Conservation (phyloP, 352 stramenopile genomes). For the Peronosclerospora sorghi region DNA sequence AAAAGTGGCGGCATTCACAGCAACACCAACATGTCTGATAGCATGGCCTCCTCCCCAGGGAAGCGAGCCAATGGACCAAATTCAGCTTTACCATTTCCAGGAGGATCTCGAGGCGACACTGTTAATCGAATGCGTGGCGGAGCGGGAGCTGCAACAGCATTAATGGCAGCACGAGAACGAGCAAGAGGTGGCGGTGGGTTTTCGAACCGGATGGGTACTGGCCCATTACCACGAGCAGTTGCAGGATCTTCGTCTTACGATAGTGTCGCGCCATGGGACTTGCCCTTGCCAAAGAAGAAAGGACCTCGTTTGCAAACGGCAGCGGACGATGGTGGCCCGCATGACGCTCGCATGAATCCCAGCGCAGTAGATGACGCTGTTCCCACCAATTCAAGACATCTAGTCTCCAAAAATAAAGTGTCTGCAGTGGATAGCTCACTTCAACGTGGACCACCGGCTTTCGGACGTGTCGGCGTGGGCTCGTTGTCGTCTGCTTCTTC, state of each 20-base stretch:
- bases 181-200: constrained; percentile 46
- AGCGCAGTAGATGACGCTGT: constrained; percentile 1
- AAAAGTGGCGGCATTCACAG: constrained; percentile 24
- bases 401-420: constrained; percentile 1
- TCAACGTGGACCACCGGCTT: constrained; percentile 10
- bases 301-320: constrained; percentile 13
- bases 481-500: constrained; percentile 13
- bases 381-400: neutral
- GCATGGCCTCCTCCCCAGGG: constrained; percentile 35
- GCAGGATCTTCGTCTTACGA: constrained; percentile 20
- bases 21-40: constrained; percentile 22
- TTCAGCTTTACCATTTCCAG: constrained; percentile 11
- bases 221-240: constrained; percentile 16
- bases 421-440: constrained; percentile 6
- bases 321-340: constrained; percentile 5
- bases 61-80: constrained; percentile 27
- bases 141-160: constrained; percentile 47
- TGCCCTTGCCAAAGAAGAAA: constrained; percentile 37
- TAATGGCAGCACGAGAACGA: constrained; percentile 59
- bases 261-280: constrained; percentile 59
- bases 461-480: constrained; percentile 5
- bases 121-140: constrained; percentile 32
- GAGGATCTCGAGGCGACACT: constrained; percentile 9
- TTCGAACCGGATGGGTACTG: constrained; percentile 29
- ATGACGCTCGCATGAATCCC: neutral